Evolutionary conservation across 768 basidiomycete species (phyloP).

Genomic region (Trichaptum fuscoviolaceum): DNA sequence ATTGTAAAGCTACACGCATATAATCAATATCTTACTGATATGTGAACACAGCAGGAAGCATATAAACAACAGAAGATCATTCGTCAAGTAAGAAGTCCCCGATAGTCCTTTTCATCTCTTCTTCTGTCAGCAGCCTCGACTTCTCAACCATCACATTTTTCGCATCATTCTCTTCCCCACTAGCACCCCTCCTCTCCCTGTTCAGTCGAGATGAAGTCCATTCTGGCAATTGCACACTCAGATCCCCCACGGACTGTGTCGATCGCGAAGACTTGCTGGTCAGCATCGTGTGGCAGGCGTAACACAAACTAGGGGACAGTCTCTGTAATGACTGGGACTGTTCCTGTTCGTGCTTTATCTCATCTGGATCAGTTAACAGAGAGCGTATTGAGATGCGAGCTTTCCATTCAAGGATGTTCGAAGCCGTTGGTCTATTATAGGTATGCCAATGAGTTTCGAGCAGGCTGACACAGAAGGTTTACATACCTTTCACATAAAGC

Average conservation of each 20-base stretch:
- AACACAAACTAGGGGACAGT: slow-evolving; percentile 46
- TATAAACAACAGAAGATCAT: neutral
- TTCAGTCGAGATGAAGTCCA: neutral
- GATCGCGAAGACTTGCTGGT: slow-evolving; percentile 36
- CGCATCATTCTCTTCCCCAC: neutral
- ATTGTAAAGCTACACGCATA: too few species aligned
- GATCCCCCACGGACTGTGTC: neutral
- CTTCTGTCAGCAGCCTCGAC: neutral
- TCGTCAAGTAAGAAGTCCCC: slow-evolving; percentile 3
- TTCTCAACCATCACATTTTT: neutral
- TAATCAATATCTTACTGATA: too few species aligned
- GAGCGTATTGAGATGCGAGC: slow-evolving; percentile 66
- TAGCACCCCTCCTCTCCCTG: neutral
- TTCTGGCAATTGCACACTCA: neutral
- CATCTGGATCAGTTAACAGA: slow-evolving; percentile 6
- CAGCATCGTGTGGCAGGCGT: slow-evolving; percentile 56
- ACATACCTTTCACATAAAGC: slow-evolving; percentile 61
- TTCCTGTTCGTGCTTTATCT: slow-evolving; percentile 1
- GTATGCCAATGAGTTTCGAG: neutral
- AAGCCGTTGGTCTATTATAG: slow-evolving; percentile 55
- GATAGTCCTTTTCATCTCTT: neutral
- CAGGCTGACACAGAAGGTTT: neutral
- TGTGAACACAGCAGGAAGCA: too few species aligned
- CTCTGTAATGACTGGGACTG: slow-evolving; percentile 16
- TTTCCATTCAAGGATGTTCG: slow-evolving; percentile 69